Base-by-base conservation (phyloP, 768 basidiomycete genomes). In the Phaeotremella fagi region DNA sequence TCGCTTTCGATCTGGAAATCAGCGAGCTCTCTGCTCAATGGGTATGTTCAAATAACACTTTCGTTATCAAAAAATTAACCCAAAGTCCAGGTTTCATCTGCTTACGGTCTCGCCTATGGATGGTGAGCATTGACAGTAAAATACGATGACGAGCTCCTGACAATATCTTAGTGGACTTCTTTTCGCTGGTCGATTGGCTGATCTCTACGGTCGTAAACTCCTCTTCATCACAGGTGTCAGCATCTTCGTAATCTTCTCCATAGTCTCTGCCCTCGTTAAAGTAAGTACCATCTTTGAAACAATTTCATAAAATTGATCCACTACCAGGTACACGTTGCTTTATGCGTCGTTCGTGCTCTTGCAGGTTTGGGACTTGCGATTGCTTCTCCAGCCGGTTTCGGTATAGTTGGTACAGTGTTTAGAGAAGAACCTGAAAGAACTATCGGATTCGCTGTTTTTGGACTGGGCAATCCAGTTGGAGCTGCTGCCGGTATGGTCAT, bases 391-490 rank as follows among this genome's bases (percentile, higher is more conserved):
- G 54, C 59, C 9, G 60, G 45, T 1, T 63, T 52, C 36, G 60
- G 65, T 12, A 61, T 64, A 29, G 33, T 61, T 4, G 65, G 55
- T 26, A n/a, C 41, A 7, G 55, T 35, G 16, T 28, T 60, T 22
- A 35, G 48, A 15, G 35, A 59, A 20, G 59, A 64, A 27, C 55
- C 64, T 1, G 78, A 82, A 0, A 82, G 90, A 11, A 82, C 85
- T 0, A 71, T 82, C 0, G 89, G 87, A 0, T 90, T 91, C 56
- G 81, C 90, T 0, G 84, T 85, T 0, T 90, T 90, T 55, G 79
- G 84, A 1, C 85, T 87, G 0, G 90, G 90, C 23, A 86, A 84
- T 2, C 88, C 90, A 0, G 64, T 91, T 4, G 89, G 90, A 0
- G 85, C 80, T 0, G 84, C 82, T 0, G 75, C 87, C 6, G 88